A percentile compares a stretch with the other conserved stretches of the same genome.
phyloP scores from a whole-genome alignment of 441 rosid genomes.

The Arabidopsis lyrata region DNA sequence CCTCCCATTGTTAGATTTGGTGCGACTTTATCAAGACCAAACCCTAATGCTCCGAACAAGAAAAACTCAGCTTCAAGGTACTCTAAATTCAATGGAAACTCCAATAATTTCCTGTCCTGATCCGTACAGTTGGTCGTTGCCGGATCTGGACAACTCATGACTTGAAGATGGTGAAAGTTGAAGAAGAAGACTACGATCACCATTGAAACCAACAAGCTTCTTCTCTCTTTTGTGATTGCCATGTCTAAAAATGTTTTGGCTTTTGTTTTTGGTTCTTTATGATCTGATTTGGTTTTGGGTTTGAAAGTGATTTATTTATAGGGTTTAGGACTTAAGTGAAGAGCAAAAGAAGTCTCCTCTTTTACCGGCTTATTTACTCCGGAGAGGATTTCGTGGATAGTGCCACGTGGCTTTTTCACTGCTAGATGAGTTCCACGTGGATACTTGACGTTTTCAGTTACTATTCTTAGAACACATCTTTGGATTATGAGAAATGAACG shows the following conservation, averaged over 20 bases:
- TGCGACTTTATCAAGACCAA: constrained; percentile 74
- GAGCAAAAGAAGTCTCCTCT: constrained; percentile 29
- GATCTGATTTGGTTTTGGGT: constrained; percentile 31
- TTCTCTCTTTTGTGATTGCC: constrained; percentile 23
- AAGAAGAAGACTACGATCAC: constrained; percentile 21
- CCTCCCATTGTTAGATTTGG: constrained; percentile 77
- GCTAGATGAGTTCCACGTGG: constrained; percentile 35
- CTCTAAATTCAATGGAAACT: constrained; percentile 85
- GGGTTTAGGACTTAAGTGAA: constrained; percentile 27
- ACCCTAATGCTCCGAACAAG: constrained; percentile 70
- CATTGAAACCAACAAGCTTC: constrained; percentile 21
- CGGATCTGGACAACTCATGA: constrained; percentile 23
- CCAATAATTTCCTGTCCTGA: constrained; percentile 66
- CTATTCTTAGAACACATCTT: constrained; percentile 43
- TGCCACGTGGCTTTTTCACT: constrained; percentile 12
- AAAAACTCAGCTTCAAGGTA: constrained; percentile 92
- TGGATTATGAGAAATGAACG: constrained; percentile 24
- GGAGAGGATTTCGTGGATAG: constrained; percentile 21
- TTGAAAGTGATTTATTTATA: constrained; percentile 30
- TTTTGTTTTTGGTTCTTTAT: constrained; percentile 6
- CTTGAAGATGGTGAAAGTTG: constrained; percentile 30
- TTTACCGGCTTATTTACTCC: constrained; percentile 31
- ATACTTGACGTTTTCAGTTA: constrained; percentile 35
- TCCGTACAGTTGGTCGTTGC: constrained; percentile 26
- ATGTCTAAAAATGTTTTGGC: neutral